Evolutionary conservation across 441 rosid species (phyloP).

Genomic region (Gossypium gossypioides): DNA sequence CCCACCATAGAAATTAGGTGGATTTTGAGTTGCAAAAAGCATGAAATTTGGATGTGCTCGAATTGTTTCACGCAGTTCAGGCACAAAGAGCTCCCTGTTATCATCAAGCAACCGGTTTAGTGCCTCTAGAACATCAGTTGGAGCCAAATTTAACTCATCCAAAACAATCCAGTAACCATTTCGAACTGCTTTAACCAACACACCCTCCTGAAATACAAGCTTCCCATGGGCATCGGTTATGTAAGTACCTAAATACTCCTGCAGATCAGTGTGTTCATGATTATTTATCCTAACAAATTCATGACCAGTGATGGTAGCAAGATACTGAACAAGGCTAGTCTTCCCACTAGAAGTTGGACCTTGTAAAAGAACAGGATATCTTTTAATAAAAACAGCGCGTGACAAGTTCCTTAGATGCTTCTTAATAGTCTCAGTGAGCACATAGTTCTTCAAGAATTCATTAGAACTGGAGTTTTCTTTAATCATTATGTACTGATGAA

Average conservation of each 20-base stretch:
- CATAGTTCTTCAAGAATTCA: constrained; percentile 51
- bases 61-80: constrained; percentile 70
- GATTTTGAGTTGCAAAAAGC: constrained; percentile 99
- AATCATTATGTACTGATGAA: constrained; percentile 37
- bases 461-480: constrained; percentile 23
- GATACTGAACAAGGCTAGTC: constrained; percentile 97
- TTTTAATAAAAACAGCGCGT: constrained; percentile 72
- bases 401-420: constrained; percentile 74
- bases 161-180: constrained; percentile 92
- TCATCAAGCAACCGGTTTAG: constrained; percentile 91
- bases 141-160: constrained; percentile 95
- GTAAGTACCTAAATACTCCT: constrained; percentile 90
- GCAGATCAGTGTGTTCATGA: constrained; percentile 94
- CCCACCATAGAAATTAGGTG: constrained; percentile 92
- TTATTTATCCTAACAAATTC: constrained; percentile 89
- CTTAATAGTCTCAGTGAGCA: constrained; percentile 63
- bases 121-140: constrained; percentile 96
- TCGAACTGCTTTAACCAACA: constrained; percentile 85
- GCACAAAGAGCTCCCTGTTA: constrained; percentile 91
- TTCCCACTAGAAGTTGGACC: constrained; percentile 99
- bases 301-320: constrained; percentile 79
- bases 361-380: constrained; percentile 87
- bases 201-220: constrained; percentile 93
- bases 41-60: constrained; percentile 86
- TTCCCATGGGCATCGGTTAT: constrained; percentile 73